phyloP scores from a whole-genome alignment of 805 yeast species.

The Metschnikowia colocasiae region DNA sequence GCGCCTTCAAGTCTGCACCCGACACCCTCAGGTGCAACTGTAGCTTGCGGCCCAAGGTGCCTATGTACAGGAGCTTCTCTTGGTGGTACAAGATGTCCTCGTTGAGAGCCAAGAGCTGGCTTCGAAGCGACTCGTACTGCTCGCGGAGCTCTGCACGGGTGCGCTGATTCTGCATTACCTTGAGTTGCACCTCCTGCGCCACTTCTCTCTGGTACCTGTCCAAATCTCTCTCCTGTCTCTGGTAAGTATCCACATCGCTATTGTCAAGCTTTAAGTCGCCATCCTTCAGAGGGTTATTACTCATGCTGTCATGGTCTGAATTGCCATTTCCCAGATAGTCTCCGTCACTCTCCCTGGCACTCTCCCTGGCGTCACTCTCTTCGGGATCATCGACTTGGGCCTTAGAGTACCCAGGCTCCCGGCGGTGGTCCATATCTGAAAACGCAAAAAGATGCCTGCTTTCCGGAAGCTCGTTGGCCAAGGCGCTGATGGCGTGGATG shows the following conservation, averaged over 20 bases:
- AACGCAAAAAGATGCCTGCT: conserved; percentile 26
- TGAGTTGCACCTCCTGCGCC: background rate
- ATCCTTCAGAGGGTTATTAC: too few species aligned
- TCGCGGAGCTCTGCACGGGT: conserved; percentile 5
- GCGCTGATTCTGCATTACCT: background rate
- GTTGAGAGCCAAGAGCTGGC: conserved; percentile 13
- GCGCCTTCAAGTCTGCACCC: conserved; percentile 5
- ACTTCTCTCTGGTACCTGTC: background rate
- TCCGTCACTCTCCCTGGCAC: too few species aligned
- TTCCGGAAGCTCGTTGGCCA: conserved; percentile 34
- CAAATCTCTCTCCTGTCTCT: too few species aligned
- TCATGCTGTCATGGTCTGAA: too few species aligned
- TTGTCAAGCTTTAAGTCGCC: too few species aligned
- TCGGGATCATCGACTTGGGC: too few species aligned
- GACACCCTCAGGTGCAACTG: background rate
- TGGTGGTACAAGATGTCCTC: conserved; percentile 23
- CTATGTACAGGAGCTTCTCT: conserved; percentile 30
- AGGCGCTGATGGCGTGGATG: conserved; percentile 9
- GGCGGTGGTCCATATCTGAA: conserved; percentile 1
- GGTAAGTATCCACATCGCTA: too few species aligned
- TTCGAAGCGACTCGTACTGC: conserved; percentile 12
- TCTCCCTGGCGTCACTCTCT: too few species aligned
- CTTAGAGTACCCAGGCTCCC: too few species aligned
- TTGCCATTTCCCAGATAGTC: too few species aligned
- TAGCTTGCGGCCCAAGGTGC: conserved; percentile 13